Evolutionary conservation across 2,329 filamentous ascomycete species (phyloP), one percentile per base, ranked within the genome.

Genomic region (Cercospora sp.): DNA sequence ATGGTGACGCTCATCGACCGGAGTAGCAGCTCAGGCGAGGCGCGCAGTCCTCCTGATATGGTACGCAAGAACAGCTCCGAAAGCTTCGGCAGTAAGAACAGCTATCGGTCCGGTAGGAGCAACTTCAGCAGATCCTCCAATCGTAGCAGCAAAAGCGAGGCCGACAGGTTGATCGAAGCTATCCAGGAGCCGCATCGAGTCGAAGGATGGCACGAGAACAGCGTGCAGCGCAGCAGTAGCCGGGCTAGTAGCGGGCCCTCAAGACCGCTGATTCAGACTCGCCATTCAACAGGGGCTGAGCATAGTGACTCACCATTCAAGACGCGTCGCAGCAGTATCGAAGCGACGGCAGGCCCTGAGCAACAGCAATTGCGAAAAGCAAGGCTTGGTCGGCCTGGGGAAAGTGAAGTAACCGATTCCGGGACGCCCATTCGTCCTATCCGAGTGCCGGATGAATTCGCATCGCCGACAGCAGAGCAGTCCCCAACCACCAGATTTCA

Each of bases 101-200:
- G 81, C 64, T 75, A 80, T 1, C 79, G 77, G 67, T 82, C 79
- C 33, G 74, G 66, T 10, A 73, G 72, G 6, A 82, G 80, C 67
- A 72, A 65, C 13, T 63, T 72, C 13, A 79, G 76, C 67, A 67
- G 67, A 30, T 67, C 73, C 0, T 79, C 77, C 1, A 68, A 66
- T 7, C 74, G 70, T 12, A 84, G 87, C 72, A 80, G 75, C 42
- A 83, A 81, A 73, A 89, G 87, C 72, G 89, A 92, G 72, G 88
- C 90, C 0, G 90, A 92, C 68, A 83, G 90, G 30, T 80, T 93
- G 12, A 92, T 92, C 26, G 86, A 91, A 74, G 90, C 90, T 2
- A 90, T 93, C 2, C 86, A 89, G 73, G 88, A 86, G 10, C 86
- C 90, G 0, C 78, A 83, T 63, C 65, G 70, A 23, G 73, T 78